Evolutionary conservation across 164 flowering plant genomes (phyloP).

Genomic region (Magnolia kwangsiensis): DNA sequence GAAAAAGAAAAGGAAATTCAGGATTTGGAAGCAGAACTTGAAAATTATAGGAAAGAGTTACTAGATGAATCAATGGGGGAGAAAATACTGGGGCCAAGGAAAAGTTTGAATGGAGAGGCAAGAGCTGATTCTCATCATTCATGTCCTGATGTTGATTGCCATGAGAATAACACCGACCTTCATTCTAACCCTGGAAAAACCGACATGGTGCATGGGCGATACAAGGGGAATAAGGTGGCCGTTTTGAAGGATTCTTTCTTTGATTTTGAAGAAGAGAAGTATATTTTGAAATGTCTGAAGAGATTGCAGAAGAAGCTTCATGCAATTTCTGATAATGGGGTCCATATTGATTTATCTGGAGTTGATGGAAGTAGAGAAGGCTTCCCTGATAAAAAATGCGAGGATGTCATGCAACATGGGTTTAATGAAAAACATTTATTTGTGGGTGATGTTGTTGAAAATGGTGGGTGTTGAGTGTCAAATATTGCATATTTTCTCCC

Average conservation of each 20-base stretch:
- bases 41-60: conserved; percentile 36
- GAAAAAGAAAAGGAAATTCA: conserved; percentile 81
- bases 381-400: background rate
- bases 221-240: conserved; percentile 2
- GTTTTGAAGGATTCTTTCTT: conserved; percentile 18
- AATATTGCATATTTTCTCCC: too few relatives aligned
- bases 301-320: conserved; percentile 49
- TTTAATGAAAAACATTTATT: background rate
- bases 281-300: conserved; percentile 44
- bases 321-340: conserved; percentile 20
- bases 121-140: conserved; percentile 4
- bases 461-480: conserved; percentile 14
- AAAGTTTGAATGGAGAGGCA: conserved; percentile 5
- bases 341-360: conserved; percentile 11
- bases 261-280: conserved; percentile 54
- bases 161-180: background rate
- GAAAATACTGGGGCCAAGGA: conserved; percentile 13
- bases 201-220: background rate
- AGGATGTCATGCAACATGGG: background rate
- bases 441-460: background rate
- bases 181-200: conserved; percentile 8
- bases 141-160: background rate
- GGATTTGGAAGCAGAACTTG: conserved; percentile 75
- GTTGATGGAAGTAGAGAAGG: background rate
- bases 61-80: conserved; percentile 24